Base-by-base conservation (phyloP, 257 asterid species). In the Ehretia macrophylla region DNA sequence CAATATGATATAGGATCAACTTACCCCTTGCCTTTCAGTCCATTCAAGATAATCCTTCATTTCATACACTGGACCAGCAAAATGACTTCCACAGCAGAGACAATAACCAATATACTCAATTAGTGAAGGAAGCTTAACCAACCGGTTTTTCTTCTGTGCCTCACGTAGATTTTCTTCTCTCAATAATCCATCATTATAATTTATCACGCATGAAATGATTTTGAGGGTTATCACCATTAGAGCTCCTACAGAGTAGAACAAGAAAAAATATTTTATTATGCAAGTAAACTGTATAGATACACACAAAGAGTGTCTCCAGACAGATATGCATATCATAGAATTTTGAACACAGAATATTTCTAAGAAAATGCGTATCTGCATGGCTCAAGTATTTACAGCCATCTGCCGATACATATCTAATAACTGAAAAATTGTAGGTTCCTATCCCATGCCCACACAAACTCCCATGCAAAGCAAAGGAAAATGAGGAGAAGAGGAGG, bases 61-160 rank as follows among this genome's bases (percentile, higher is more conserved):
- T 75, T 93, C 99, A 69, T 72, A 93, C 40, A 93, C 97, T 37
- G 99, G 99, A 70, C 99, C 99, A 40, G 99, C 99, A 80, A 93
- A 90, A 82, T 93, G 99, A 66, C 92, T 93, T 69, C 96, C 99
- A 57, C 99, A 90, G 66, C 95, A 89, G 55, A 93, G 87, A 72
- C 99, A 93, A 67, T 77, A 90, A 52, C 97, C 99, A 56, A 54
- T 14, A 66, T 93, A 93, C 68, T 93, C 97, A 18, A 86, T 68
- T 52, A 90, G 32, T 39, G 97, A 86, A 53, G 99, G 99, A 72
- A 87, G 73, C 62, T 82, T 78, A 60, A 76, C 63, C 78, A 93
- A 72, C 66, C 95, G 85, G 40, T 93, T 81, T 76, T 87, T 89
- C 83, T 67, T 83, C 66, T 90, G 99, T 48, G 95, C 77, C 60